phyloP scores from a whole-genome alignment of 768 basidiomycete genomes.

The Dictyophora rubrovolvata region DNA sequence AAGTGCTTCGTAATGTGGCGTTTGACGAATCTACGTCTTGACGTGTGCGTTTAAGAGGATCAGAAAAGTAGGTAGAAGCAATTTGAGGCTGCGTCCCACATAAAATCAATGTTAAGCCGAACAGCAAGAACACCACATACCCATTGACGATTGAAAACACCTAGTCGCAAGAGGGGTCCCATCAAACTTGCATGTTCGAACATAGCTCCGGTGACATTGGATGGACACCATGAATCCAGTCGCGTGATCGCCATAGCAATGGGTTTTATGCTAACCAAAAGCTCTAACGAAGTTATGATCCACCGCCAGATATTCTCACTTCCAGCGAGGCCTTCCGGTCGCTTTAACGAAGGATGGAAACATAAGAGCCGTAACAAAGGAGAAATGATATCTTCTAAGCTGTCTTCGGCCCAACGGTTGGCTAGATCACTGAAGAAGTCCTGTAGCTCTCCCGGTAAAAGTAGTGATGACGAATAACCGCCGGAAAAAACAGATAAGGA shows the following conservation, averaged over 20 bases:
- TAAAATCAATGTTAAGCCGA: not conserved
- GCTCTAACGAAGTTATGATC: slow-evolving; percentile 70
- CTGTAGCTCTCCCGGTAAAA: slow-evolving; percentile 61
- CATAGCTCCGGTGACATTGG: slow-evolving; percentile 41
- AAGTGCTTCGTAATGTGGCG: slow-evolving; percentile 74
- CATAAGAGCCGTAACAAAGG: slow-evolving; percentile 55
- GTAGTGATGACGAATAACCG: slow-evolving; percentile 34
- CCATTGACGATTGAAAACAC: slow-evolving; percentile 86
- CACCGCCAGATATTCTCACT: slow-evolving; percentile 80
- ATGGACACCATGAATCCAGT: slow-evolving; percentile 66
- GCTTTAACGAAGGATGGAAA: slow-evolving; percentile 53
- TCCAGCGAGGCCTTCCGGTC: slow-evolving; percentile 60
- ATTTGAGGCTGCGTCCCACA: slow-evolving; percentile 52
- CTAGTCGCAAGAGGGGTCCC: slow-evolving; percentile 76
- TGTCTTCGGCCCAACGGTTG: slow-evolving; percentile 66
- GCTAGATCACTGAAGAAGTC: slow-evolving; percentile 79
- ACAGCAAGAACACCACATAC: slow-evolving; percentile 28
- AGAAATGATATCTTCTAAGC: slow-evolving; percentile 69
- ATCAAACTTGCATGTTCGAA: slow-evolving; percentile 64
- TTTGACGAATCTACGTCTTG: slow-evolving; percentile 76
- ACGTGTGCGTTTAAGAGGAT: slow-evolving; percentile 64
- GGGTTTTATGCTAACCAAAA: slow-evolving; percentile 69
- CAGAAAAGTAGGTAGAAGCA: slow-evolving; percentile 72
- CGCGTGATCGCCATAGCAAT: slow-evolving; percentile 75
- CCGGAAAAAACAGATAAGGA: slow-evolving; percentile 56